Percentiles rank a stretch among this genome's conserved stretches.
phyloP scores from a whole-genome alignment of 257 asterid species.

The Voacanga thouarsii region DNA sequence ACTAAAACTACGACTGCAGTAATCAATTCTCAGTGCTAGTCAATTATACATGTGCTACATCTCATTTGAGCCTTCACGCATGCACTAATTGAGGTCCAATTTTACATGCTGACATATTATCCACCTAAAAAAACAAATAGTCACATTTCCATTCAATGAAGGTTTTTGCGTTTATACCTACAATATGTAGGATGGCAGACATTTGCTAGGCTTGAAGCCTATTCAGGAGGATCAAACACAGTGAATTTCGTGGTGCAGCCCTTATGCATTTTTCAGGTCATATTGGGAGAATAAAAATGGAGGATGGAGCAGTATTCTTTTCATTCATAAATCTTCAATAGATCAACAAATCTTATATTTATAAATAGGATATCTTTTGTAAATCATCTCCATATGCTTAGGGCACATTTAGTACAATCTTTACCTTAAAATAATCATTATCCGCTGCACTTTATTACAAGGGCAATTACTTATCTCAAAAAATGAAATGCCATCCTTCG shows the following conservation, averaged over 20 bases:
- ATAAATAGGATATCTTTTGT: neutral
- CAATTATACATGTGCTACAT: neutral
- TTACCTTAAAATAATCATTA: too few species aligned
- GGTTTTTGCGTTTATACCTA: neutral
- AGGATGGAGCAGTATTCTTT: neutral
- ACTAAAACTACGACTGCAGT: neutral
- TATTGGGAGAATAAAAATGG: neutral
- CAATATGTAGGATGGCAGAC: neutral
- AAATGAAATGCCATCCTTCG: too few species aligned
- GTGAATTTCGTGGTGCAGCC: neutral
- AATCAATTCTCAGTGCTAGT: neutral
- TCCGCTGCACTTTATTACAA: too few species aligned
- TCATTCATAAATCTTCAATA: neutral
- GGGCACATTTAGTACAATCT: neutral
- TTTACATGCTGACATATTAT: neutral
- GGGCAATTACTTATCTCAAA: too few species aligned
- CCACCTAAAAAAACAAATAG: neutral
- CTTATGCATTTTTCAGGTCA: neutral
- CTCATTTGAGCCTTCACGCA: neutral
- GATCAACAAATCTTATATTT: neutral
- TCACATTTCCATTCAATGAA: neutral
- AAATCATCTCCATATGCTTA: too few species aligned
- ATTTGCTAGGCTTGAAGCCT: neutral
- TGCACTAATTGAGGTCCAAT: neutral
- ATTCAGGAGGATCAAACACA: neutral